phyloP scores from a whole-genome alignment of 306 rosid genomes.

The Vigna unguiculata region DNA sequence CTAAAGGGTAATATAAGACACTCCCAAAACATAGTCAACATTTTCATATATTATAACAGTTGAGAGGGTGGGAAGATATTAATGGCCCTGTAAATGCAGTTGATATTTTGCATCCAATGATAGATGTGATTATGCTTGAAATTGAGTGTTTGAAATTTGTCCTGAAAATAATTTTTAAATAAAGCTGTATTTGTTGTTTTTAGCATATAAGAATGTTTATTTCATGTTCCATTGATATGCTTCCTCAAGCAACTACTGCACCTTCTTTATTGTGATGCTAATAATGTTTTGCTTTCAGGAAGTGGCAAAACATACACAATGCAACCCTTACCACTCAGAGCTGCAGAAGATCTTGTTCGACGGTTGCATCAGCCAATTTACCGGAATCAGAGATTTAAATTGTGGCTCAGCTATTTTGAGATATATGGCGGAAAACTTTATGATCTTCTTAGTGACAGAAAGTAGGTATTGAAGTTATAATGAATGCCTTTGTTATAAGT shows the following conservation, averaged over 20 bases:
- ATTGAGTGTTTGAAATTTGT: slow-evolving; percentile 27
- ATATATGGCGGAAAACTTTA: slow-evolving; percentile 96
- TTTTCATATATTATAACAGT: neutral
- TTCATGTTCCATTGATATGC: slow-evolving; percentile 13
- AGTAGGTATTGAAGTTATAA: too few relatives aligned
- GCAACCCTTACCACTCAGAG: slow-evolving; percentile 98
- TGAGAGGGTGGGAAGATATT: slow-evolving; percentile 37
- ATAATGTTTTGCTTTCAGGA: slow-evolving; percentile 63
- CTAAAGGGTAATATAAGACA: neutral
- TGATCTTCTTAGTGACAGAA: slow-evolving; percentile 97
- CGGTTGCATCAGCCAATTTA: slow-evolving; percentile 87
- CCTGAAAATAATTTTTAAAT: neutral
- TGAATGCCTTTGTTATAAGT: slow-evolving; percentile 20
- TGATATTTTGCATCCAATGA: slow-evolving; percentile 21
- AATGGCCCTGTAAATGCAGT: slow-evolving; percentile 12
- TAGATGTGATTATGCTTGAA: neutral
- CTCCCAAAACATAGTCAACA: neutral
- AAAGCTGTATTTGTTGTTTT: slow-evolving; percentile 23
- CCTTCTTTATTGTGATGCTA: slow-evolving; percentile 30
- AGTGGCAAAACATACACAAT: slow-evolving; percentile 99
- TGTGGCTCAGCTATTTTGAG: slow-evolving; percentile 99
- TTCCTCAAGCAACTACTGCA: neutral
- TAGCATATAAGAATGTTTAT: slow-evolving; percentile 14
- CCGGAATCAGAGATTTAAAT: slow-evolving; percentile 86
- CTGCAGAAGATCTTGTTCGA: slow-evolving; percentile 88